Base-by-base conservation (phyloP, 78 protist genomes). In the Dictyostelium citrinum region DNA sequence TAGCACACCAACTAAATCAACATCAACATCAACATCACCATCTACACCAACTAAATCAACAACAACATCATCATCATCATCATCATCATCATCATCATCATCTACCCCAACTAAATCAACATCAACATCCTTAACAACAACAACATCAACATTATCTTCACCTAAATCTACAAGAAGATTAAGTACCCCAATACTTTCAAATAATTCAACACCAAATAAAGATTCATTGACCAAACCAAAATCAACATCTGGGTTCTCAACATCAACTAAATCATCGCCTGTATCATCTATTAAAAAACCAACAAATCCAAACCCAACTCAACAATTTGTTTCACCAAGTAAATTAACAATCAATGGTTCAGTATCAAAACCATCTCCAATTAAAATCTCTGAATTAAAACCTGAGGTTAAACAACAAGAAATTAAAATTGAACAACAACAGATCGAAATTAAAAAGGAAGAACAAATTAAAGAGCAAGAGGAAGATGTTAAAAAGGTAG, bases 221-320 rank as follows among this genome's bases (percentile, higher is more conserved):
- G 43, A 64, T 27, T 22, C 90, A 70, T 39, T 46, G 31, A 37
- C 61, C 4, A 74, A 49, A 58, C 12, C 58, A 45, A 58, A 77
- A 71, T 39, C 84, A 80, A 46, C 84, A 80, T 33, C 67, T 27
- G 58, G 43, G 5, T 64, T 64, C 22, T 39, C 84, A 80, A 46
- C 84, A 80, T 22, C 84, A 33, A 51, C 75, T 22, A 33, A 33
- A 46, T 46, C 67, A 5, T 27, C 84, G 17, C 58, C 81, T 35
- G 39, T 75, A 20, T 37, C 82, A 76, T 24, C 82, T 33, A 24
- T n/a, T 43, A 37, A 76, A 76, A 37, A 64, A 64, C 72, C 72
- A 64, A 64, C 35, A 8, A 64, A 27, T 27, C 72, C 72, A 64
- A 72, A 72, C 16, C 46, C 79, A 72, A 31, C 55, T 7, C 46